Conservation (phyloP, 257 asterid genomes). For the Phtheirospermum japonicum region DNA sequence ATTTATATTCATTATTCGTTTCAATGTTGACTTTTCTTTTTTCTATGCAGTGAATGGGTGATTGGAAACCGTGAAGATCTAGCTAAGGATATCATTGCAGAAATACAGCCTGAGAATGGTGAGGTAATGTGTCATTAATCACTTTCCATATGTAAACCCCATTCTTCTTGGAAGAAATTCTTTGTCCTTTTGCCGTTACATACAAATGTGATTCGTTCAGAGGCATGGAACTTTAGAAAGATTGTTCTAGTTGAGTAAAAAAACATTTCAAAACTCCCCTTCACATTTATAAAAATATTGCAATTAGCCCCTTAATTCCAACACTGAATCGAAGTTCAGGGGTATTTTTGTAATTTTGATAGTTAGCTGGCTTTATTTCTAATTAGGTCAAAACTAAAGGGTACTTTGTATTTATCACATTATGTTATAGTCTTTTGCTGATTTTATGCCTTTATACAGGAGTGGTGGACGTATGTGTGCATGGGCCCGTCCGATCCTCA, state of each 20-base stretch:
- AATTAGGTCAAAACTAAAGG: too few species aligned
- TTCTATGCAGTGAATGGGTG: slow-evolving; percentile 89
- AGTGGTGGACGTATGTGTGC: slow-evolving; percentile 99
- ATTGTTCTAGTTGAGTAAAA: slow-evolving; percentile 22
- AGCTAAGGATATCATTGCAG: slow-evolving; percentile 81
- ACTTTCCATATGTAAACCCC: slow-evolving; percentile 8
- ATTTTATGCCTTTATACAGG: slow-evolving; percentile 44
- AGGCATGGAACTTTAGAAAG: slow-evolving; percentile 19
- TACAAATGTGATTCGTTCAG: slow-evolving; percentile 14
- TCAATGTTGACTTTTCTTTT: not conserved
- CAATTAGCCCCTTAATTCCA: too few species aligned
- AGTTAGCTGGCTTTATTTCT: too few species aligned
- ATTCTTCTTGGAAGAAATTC: slow-evolving; percentile 1
- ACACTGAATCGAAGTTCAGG: too few species aligned
- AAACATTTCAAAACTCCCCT: slow-evolving; percentile 14
- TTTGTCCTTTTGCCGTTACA: slow-evolving; percentile 3
- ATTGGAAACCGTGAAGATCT: slow-evolving; percentile 96
- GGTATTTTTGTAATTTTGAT: too few species aligned
- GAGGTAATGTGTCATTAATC: slow-evolving; percentile 63
- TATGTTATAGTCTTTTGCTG: slow-evolving; percentile 16
- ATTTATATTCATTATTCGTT: not conserved
- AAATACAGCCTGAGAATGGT: slow-evolving; percentile 92
- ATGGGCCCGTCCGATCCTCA: slow-evolving; percentile 99
- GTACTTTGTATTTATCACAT: too few species aligned
- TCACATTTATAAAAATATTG: too few species aligned